These are phyloP conservation scores for Parasitella parasitica DNA, from an alignment of 371 early-diverging fungal genomes.

Conservation along the genomic window DNA sequence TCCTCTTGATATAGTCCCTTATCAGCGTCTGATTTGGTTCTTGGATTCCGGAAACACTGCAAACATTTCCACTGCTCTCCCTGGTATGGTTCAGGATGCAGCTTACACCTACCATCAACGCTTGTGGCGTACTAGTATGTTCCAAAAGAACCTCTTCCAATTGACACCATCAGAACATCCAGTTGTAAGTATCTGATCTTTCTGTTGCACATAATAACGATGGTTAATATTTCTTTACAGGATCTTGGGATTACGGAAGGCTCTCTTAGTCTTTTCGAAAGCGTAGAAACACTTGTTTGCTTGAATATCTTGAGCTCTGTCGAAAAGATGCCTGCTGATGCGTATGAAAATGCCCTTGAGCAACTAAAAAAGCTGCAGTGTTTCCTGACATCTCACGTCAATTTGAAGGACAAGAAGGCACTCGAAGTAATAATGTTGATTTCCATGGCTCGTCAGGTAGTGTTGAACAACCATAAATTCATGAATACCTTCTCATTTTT, in stretches of 20 bases:
- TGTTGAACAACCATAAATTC: neutral
- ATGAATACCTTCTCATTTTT: neutral
- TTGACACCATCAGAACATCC: constrained; percentile 21
- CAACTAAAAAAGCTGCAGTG: constrained; percentile 31
- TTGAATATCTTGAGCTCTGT: constrained; percentile 53
- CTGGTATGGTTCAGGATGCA: constrained; percentile 47
- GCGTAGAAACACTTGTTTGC: constrained; percentile 55
- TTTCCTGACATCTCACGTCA: constrained; percentile 27
- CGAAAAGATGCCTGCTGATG: constrained; percentile 41
- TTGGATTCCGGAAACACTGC: constrained; percentile 42
- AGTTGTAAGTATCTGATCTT: constrained; percentile 16
- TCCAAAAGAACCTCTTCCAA: constrained; percentile 28
- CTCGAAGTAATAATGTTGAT: constrained; percentile 36
- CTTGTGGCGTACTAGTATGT: constrained; percentile 42
- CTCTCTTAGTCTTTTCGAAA: constrained; percentile 57
- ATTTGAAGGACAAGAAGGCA: constrained; percentile 29
- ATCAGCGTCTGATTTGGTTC: constrained; percentile 68
- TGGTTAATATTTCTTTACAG: constrained; percentile 6
- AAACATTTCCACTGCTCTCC: constrained; percentile 20
- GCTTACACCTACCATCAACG: constrained; percentile 38
- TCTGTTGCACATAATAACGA: neutral
- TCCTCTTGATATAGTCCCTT: constrained; percentile 65
- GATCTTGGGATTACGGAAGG: constrained; percentile 45
- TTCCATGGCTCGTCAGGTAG: constrained; percentile 39
- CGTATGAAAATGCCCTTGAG: constrained; percentile 34